phyloP scores from a whole-genome alignment of 1,284 basidiomycete genomes.

The Sanghuangporus sanghuang region DNA sequence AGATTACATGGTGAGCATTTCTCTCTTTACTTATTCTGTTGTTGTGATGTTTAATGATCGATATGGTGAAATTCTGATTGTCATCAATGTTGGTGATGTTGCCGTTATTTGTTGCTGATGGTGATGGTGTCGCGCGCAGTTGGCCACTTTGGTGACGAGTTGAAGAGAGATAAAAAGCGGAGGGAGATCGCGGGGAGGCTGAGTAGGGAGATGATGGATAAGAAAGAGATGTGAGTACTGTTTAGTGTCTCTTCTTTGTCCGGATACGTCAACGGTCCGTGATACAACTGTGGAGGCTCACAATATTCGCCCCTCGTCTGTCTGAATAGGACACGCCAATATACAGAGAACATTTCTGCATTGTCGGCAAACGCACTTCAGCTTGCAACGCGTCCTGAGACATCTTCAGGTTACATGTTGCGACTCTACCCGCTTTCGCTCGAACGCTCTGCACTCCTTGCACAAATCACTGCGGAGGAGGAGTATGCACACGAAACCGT shows the following conservation, averaged over 20 bases:
- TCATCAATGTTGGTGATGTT: neutral
- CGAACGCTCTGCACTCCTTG: constrained; percentile 67
- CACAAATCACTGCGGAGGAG: constrained; percentile 60
- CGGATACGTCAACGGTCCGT: neutral
- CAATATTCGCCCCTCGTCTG: neutral
- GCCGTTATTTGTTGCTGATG: neutral
- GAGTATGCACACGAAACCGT: constrained; percentile 55
- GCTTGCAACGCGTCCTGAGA: constrained; percentile 61
- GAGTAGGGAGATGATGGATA: constrained; percentile 63
- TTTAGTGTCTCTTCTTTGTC: neutral
- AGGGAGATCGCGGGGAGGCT: constrained; percentile 64
- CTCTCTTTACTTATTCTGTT: neutral
- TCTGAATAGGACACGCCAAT: constrained; percentile 41
- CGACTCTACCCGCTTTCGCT: constrained; percentile 65
- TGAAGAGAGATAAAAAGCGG: constrained; percentile 54
- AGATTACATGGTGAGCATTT: constrained; percentile 12
- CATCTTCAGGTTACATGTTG: constrained; percentile 56
- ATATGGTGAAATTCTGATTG: neutral
- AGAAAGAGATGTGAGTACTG: constrained; percentile 63
- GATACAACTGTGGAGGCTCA: too few species aligned
- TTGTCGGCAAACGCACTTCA: constrained; percentile 53
- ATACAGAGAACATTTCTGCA: constrained; percentile 47
- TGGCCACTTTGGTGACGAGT: constrained; percentile 30
- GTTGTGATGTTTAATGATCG: neutral
- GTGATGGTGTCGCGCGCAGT: neutral